Percentiles rank a stretch among this genome's conserved stretches.
Conservation (phyloP, 495 filamentous ascomycete genomes). For the Bryoglossum gracile region DNA sequence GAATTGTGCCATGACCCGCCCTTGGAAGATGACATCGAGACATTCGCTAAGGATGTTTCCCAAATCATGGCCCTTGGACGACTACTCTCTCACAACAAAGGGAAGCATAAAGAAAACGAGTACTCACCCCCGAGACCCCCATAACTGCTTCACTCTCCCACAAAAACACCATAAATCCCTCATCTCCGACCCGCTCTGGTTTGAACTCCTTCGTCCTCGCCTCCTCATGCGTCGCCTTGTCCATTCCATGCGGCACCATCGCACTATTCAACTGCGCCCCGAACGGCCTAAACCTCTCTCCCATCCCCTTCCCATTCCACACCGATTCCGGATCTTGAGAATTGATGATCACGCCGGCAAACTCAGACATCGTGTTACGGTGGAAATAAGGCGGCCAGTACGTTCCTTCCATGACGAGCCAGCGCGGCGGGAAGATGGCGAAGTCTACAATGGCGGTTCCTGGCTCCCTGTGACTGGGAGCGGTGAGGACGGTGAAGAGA, state of each 20-base stretch:
- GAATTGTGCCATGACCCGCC: no score
- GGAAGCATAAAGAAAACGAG: no score
- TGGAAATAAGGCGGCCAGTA: conserved; percentile 83
- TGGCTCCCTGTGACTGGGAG: conserved; percentile 44
- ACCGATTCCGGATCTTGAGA: not conserved
- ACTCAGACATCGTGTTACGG: conserved; percentile 61
- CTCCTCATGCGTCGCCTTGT: conserved; percentile 10
- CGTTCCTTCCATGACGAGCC: conserved; percentile 69
- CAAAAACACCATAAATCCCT: conserved; percentile 10
- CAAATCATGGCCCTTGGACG: no score
- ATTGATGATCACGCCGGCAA: conserved; percentile 41
- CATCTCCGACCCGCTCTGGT: conserved; percentile 7
- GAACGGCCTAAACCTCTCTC: conserved; percentile 26
- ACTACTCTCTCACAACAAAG: no score
- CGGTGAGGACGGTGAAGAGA: conserved; percentile 77
- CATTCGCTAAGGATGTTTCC: no score
- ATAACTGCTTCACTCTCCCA: conserved; percentile 18
- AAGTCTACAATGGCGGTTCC: conserved; percentile 77
- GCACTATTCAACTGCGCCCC: conserved; percentile 13
- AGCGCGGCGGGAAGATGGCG: conserved; percentile 76
- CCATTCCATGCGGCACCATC: conserved; percentile 18
- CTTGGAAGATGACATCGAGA: no score
- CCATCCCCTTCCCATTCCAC: not conserved
- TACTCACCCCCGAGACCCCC: no score
- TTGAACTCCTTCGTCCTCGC: conserved; percentile 9